These are phyloP conservation scores for Penicillium cosmopolitanum DNA, from an alignment of 495 filamentous ascomycete species.

Conservation along the genomic window DNA sequence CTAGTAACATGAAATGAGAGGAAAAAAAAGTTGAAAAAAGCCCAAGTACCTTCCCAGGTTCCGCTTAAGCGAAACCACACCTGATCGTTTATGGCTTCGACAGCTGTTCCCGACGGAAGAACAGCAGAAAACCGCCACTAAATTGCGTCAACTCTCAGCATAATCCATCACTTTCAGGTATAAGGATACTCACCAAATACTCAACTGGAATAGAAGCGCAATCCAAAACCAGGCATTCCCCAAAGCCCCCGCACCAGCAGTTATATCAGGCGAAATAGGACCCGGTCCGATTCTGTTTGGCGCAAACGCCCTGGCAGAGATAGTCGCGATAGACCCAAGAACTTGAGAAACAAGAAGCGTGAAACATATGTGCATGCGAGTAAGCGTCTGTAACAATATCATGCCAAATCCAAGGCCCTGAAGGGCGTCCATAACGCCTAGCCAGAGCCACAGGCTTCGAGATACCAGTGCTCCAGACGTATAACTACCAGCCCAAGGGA, in stretches of 20 bases:
- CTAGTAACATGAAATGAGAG: not conserved
- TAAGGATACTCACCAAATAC: constrained; percentile 55
- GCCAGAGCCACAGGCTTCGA: constrained; percentile 55
- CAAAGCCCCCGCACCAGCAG: constrained; percentile 48
- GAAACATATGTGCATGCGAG: constrained; percentile 54
- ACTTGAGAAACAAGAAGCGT: constrained; percentile 54
- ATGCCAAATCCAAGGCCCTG: constrained; percentile 57
- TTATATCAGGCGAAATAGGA: constrained; percentile 52
- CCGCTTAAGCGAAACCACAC: too few relatives aligned
- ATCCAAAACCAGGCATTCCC: constrained; percentile 69
- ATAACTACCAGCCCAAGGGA: constrained; percentile 54
- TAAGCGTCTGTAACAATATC: constrained; percentile 55
- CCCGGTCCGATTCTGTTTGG: constrained; percentile 54
- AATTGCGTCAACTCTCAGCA: not conserved
- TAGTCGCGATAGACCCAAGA: constrained; percentile 54
- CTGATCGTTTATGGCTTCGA: constrained; percentile 57
- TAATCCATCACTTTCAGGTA: not conserved
- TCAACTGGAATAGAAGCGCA: constrained; percentile 60
- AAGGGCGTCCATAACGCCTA: constrained; percentile 51
- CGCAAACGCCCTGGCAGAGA: constrained; percentile 48
- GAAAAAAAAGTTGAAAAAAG: not conserved
- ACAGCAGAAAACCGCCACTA: constrained; percentile 65
- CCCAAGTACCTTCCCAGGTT: not conserved
- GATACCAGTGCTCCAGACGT: constrained; percentile 49
- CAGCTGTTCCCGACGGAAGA: constrained; percentile 74